Evolutionary conservation across 768 basidiomycete species (phyloP).

Genomic region (Cystobasidium tubakii): DNA sequence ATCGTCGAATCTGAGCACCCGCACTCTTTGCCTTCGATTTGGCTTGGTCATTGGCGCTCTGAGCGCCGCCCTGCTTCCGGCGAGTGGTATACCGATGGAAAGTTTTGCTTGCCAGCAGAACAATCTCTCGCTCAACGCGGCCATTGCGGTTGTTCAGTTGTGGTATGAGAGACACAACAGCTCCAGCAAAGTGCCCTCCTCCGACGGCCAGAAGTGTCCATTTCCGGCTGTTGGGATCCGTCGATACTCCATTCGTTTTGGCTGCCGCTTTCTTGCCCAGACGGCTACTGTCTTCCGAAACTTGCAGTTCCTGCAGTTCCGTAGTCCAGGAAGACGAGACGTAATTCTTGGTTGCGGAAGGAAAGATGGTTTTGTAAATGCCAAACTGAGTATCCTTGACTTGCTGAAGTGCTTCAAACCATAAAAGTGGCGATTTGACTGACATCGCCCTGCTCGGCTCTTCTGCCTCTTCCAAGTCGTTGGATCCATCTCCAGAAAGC

Average conservation of each 20-base stretch:
- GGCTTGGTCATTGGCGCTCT: slow-evolving; percentile 82
- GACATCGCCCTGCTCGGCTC: slow-evolving; percentile 49
- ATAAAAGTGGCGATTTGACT: slow-evolving; percentile 66
- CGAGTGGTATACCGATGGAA: slow-evolving; percentile 98
- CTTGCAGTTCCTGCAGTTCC: slow-evolving; percentile 64
- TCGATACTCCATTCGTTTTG: slow-evolving; percentile 38
- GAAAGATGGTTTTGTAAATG: slow-evolving; percentile 71
- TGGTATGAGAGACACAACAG: slow-evolving; percentile 56
- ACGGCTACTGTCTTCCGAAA: slow-evolving; percentile 48
- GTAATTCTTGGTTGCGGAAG: slow-evolving; percentile 49
- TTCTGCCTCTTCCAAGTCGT: slow-evolving; percentile 44
- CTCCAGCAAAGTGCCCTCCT: slow-evolving; percentile 95
- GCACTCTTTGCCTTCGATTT: slow-evolving; percentile 90
- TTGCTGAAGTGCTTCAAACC: slow-evolving; percentile 81
- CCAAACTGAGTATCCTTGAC: slow-evolving; percentile 70
- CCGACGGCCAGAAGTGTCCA: slow-evolving; percentile 97
- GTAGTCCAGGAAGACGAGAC: slow-evolving; percentile 55
- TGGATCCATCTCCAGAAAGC: slow-evolving; percentile 51
- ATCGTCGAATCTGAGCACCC: slow-evolving; percentile 84
- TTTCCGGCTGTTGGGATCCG: slow-evolving; percentile 52
- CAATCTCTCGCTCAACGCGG: slow-evolving; percentile 68
- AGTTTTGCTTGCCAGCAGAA: slow-evolving; percentile 83
- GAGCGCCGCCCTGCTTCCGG: slow-evolving; percentile 93
- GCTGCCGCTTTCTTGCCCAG: slow-evolving; percentile 38
- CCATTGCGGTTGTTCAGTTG: slow-evolving; percentile 50